Conservation (phyloP, 495 filamentous ascomycete species). For the Elaphomyces granulatus region DNA sequence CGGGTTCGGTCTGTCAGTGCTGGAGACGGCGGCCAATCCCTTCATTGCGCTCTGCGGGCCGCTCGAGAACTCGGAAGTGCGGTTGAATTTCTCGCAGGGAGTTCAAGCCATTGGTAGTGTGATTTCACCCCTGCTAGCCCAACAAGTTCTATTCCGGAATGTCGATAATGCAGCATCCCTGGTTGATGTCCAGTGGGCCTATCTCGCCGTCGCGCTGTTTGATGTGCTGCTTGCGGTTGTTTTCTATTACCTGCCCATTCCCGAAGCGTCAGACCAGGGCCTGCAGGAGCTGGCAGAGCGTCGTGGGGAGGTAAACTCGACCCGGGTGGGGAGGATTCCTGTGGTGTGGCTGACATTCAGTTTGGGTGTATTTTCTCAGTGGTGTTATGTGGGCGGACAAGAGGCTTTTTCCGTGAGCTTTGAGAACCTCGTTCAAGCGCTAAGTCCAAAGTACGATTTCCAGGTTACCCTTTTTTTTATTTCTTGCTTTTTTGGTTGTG, state of each 20-base stretch:
- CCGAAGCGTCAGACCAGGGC: constrained; percentile 52
- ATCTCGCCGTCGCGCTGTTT: constrained; percentile 53
- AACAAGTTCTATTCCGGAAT: constrained; percentile 44
- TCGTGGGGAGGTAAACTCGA: constrained; percentile 35
- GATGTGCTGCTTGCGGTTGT: constrained; percentile 46
- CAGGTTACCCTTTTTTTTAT: background rate
- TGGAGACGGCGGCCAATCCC: constrained; percentile 53
- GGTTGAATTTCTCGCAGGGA: constrained; percentile 52
- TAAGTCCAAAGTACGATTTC: constrained; percentile 17
- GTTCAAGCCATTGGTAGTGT: constrained; percentile 54
- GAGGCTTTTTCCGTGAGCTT: constrained; percentile 40
- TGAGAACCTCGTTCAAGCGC: constrained; percentile 23
- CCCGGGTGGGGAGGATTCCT: constrained; percentile 28
- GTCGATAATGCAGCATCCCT: constrained; percentile 38
- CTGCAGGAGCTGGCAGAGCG: constrained; percentile 40
- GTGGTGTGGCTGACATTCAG: constrained; percentile 44
- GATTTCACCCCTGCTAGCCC: constrained; percentile 45
- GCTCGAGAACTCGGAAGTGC: constrained; percentile 46
- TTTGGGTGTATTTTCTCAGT: constrained; percentile 43
- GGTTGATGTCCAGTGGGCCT: constrained; percentile 57
- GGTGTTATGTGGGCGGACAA: constrained; percentile 53
- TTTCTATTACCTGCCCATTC: constrained; percentile 51
- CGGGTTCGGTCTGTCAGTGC: constrained; percentile 45
- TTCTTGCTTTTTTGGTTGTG: constrained; percentile 25
- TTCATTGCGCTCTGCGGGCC: constrained; percentile 58